A percentile compares a stretch with the other conserved stretches of the same genome.
Evolutionary conservation across 1,284 basidiomycete genomes (phyloP).

Genomic region (Ustilago xerochloae): DNA sequence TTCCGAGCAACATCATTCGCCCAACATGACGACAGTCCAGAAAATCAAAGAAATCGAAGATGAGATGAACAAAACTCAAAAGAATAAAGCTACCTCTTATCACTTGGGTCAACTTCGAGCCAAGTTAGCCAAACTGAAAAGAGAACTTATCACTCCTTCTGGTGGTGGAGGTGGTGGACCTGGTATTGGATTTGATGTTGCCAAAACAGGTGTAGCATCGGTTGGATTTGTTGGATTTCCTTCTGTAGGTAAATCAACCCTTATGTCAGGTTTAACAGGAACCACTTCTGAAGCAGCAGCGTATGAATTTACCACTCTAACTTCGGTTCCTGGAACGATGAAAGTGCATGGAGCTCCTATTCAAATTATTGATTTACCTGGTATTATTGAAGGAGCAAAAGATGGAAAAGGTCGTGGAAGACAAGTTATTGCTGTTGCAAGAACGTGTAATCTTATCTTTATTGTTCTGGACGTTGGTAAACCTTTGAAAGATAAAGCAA

Average conservation of each 20-base stretch:
- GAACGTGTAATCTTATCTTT: constrained; percentile 98
- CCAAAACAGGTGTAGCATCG: constrained; percentile 91
- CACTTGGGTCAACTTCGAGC: constrained; percentile 97
- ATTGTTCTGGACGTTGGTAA: constrained; percentile 98
- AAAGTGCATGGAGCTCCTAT: constrained; percentile 90
- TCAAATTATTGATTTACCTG: constrained; percentile 76
- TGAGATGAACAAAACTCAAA: constrained; percentile 76
- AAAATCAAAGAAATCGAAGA: constrained; percentile 68
- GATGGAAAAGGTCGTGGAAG: constrained; percentile 97
- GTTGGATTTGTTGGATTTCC: constrained; percentile 76
- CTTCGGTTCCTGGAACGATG: constrained; percentile 91
- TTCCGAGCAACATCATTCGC: constrained; percentile 9
- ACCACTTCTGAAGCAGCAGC: constrained; percentile 97
- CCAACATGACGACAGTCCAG: constrained; percentile 60
- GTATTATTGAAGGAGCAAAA: constrained; percentile 99
- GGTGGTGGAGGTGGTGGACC: constrained; percentile 82
- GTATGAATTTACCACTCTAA: constrained; percentile 87
- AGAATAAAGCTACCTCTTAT: constrained; percentile 85
- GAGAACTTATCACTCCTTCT: constrained; percentile 88
- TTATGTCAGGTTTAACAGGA: constrained; percentile 96
- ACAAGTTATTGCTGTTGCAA: constrained; percentile 92
- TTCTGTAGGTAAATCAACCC: constrained; percentile 79
- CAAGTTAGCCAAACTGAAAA: constrained; percentile 94
- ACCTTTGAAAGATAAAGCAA: constrained; percentile 88
- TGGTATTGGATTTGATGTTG: constrained; percentile 83